Base-by-base conservation (phyloP, 768 basidiomycete species). In the Kwoniella sp. region DNA sequence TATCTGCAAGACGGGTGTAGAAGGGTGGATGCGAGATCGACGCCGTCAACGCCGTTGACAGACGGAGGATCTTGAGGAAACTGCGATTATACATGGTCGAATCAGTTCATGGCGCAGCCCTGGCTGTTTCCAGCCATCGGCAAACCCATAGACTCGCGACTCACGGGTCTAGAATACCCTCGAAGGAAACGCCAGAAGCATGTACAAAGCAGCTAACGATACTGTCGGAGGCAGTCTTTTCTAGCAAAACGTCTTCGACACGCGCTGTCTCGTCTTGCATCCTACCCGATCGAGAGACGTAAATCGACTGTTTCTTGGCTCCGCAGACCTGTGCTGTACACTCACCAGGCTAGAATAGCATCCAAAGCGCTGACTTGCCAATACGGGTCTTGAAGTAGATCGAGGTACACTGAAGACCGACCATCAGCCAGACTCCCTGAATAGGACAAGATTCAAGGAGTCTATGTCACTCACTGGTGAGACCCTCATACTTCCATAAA, bases 401-500 rank as follows among this genome's bases (percentile, higher is more conserved):
- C 56, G 9, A 75, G 65, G 47, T 75, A 75, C 17, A 73, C 71
- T 72, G 38, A 23, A 10, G 27, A 44, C 34, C 22, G 11, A 19
- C 17, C 20, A 19, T 15, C 1, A 31, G 20, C 2, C 33, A 23
- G 27, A 29, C 19, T 11, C 19, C 12, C 31, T 20, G 1, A 12
- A 19, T 34, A 20, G 29, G 8, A 23, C 22, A 3, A 26, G 23
- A 43, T 6, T 14, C 31, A 15, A 27, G 15, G 26, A 15, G n/a
- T 36, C 25, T 26, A 17, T 19, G 4, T 14, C 1, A 57, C 73
- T 50, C 44, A 73, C 73, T 42, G 46, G 73, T 70, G 28, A 99
- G 76, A n/a, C 91, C 92, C 60, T 91, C 85, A 63, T 95, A 85
- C 66, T 93, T 88, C 93, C 93, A 93, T 50, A 96, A 76, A 38